Percentiles rank a stretch among this genome's conserved stretches.
phyloP scores from a whole-genome alignment of 495 filamentous ascomycete genomes.

The Xylaria venustula region DNA sequence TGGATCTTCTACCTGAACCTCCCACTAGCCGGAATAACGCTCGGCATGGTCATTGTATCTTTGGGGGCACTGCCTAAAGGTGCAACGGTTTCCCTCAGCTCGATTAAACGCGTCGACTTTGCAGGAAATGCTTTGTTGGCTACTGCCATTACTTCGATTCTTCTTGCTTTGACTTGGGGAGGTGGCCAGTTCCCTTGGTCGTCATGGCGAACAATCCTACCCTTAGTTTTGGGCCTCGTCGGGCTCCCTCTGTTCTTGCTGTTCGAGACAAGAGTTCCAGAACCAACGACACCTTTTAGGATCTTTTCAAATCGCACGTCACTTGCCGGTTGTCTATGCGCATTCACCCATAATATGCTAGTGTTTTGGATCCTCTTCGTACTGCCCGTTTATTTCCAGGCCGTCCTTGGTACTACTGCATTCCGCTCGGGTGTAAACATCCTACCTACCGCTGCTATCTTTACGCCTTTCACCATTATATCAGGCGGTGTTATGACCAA shows the following conservation, averaged over 20 bases:
- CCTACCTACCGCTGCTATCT: slow-evolving; percentile 30
- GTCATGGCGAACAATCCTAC: slow-evolving; percentile 26
- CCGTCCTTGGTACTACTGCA: slow-evolving; percentile 26
- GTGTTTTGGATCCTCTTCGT: slow-evolving; percentile 35
- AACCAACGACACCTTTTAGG: slow-evolving; percentile 11
- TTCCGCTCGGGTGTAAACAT: slow-evolving; percentile 32
- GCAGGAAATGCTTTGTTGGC: slow-evolving; percentile 32
- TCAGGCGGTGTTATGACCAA: slow-evolving; percentile 33
- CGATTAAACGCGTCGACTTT: slow-evolving; percentile 27
- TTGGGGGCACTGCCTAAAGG: slow-evolving; percentile 11
- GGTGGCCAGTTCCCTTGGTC: slow-evolving; percentile 26
- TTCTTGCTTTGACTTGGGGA: slow-evolving; percentile 25
- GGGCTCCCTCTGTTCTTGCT: background rate
- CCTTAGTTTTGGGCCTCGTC: slow-evolving; percentile 25
- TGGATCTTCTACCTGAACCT: slow-evolving; percentile 40
- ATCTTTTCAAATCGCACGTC: slow-evolving; percentile 19
- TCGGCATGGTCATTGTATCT: slow-evolving; percentile 23
- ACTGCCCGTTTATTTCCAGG: slow-evolving; percentile 47
- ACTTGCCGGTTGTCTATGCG: slow-evolving; percentile 2
- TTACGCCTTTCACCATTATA: slow-evolving; percentile 26
- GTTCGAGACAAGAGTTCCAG: background rate
- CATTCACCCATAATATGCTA: slow-evolving; percentile 15
- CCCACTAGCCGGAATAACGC: slow-evolving; percentile 23
- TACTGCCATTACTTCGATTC: slow-evolving; percentile 21
- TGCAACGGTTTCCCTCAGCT: background rate